Evolutionary conservation across 1,284 basidiomycete species (phyloP).

Genomic region (Microbotryum intermedium): DNA sequence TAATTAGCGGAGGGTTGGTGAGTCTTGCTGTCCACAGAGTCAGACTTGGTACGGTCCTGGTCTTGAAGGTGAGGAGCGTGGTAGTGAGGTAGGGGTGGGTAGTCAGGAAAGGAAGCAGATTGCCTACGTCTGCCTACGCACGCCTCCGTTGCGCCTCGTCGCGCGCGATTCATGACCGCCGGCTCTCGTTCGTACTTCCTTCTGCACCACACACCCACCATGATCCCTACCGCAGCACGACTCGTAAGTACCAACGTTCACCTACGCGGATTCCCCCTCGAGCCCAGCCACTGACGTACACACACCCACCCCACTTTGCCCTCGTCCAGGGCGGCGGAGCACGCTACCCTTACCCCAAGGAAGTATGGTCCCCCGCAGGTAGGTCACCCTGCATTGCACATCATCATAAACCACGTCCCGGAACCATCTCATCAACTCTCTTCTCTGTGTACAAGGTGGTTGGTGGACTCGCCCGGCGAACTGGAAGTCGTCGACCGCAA

Average conservation of each 20-base stretch:
- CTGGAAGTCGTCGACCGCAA: conserved; percentile 47
- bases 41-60: too few species aligned
- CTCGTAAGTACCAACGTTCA: neutral
- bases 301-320: neutral
- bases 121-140: too few species aligned
- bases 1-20: too few species aligned
- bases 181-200: too few species aligned
- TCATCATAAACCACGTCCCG: neutral
- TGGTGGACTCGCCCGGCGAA: conserved; percentile 51
- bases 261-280: neutral
- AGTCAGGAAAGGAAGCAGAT: too few species aligned
- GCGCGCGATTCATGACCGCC: too few species aligned
- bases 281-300: neutral
- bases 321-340: conserved; percentile 37
- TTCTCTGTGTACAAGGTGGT: conserved; percentile 39
- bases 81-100: too few species aligned
- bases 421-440: neutral
- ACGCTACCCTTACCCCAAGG: conserved; percentile 51
- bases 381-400: conserved; percentile 10
- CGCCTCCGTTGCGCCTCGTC: too few species aligned
- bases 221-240: neutral
- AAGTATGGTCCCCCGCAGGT: conserved; percentile 49
- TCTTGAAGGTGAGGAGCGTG: too few species aligned
- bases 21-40: too few species aligned
- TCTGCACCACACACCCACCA: neutral